Evolutionary conservation across 2,329 filamentous ascomycete species (phyloP), one percentile per base, ranked within the genome.

Genomic region (Magnaporthales sp.): DNA sequence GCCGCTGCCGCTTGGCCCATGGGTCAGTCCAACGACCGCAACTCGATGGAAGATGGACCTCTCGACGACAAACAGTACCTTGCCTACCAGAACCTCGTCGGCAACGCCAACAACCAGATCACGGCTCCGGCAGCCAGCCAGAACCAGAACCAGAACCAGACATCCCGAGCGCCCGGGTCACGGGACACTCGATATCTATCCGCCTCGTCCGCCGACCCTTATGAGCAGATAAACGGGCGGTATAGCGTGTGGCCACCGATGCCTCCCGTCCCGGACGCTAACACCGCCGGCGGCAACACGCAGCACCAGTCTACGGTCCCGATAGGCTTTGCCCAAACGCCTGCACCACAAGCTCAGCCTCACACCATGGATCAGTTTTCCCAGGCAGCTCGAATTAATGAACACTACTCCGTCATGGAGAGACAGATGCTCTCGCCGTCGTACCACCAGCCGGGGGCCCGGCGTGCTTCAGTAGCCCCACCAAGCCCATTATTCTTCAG

Each of bases 41-140:
- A 46, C 62, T 63, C 62, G 32, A 63, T 46, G 62, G 62, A 46
- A 8, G 26, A 51, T 13, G 32, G 24, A n/a, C 27, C 22, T 7
- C 38, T 46, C 30, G 62, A 63, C 24, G 62, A 63, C n/a, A 63
- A 63, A 10, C 62, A 63, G 62, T 63, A 22, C 62, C 22, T 46
- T 27, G 62, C 62, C 9, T 27, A 46, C 32, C 62, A 32, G 22
- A 58, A 58, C 24, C 54, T 58, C 2, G 54, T 58, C 54, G 54
- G 54, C 11, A 26, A 58, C 54, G n/a, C 54, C 54, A 9, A 58
- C 3, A 26, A 58, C 54, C 54, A 58, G 54, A 58, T 26, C 22
- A 22, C n/a, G 22, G n/a, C 54, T 22, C 54, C 54, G 24, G 10
- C 54, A 26, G 54, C 7, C 11, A 58, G n/a, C 8, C 54, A 22